phyloP scores from a whole-genome alignment of 75 land plant species.

The Picea sitchensis region DNA sequence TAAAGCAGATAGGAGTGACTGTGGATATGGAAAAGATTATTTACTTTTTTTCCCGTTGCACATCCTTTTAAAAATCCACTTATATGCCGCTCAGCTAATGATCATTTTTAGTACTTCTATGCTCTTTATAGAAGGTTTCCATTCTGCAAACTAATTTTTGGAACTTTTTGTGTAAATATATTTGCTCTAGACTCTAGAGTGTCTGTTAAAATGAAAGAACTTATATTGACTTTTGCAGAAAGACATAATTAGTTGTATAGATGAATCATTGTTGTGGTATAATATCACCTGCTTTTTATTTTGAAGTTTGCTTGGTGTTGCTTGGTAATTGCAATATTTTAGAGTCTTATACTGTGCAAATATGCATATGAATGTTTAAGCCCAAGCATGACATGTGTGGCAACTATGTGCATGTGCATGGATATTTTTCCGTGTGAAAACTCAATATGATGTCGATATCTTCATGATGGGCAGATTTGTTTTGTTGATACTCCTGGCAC shows the following conservation, averaged over 20 bases:
- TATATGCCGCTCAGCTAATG: too few relatives aligned
- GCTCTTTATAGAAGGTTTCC: not conserved
- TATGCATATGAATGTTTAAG: not conserved
- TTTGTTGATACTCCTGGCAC: constrained; percentile 98
- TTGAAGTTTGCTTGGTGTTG: not conserved
- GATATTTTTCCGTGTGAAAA: too few relatives aligned
- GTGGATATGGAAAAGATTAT: too few relatives aligned
- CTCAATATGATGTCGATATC: not conserved
- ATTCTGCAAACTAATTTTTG: not conserved
- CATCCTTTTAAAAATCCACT: too few relatives aligned
- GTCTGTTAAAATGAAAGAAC: not conserved
- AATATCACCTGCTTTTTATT: too few relatives aligned
- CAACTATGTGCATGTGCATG: not conserved
- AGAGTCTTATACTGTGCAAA: not conserved
- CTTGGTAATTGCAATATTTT: not conserved
- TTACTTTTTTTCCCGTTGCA: too few relatives aligned
- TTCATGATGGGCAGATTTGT: constrained; percentile 68
- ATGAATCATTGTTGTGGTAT: too few relatives aligned
- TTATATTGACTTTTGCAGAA: not conserved
- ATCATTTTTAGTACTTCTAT: too few relatives aligned
- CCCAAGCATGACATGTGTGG: not conserved
- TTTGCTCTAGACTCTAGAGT: not conserved
- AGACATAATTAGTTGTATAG: too few relatives aligned
- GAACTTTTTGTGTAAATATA: not conserved
- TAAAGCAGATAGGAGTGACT: too few relatives aligned